Percentiles rank a stretch among this genome's conserved stretches.
phyloP scores from a whole-genome alignment of 768 basidiomycete genomes.

The Pleurotus giganteus region DNA sequence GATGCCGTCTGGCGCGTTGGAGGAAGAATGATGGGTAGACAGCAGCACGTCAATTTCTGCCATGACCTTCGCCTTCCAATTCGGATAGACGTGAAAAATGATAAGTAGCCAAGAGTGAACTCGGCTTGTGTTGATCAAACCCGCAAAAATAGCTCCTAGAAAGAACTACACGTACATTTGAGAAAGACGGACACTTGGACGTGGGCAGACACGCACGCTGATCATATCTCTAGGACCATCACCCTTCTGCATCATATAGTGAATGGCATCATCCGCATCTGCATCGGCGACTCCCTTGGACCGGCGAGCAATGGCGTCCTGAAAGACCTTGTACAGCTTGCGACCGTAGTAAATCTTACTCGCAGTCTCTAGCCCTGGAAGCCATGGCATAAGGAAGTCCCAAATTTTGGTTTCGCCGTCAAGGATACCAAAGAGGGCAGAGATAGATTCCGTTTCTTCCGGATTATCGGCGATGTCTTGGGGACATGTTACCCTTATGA shows the following conservation, averaged over 20 bases:
- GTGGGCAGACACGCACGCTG: background rate
- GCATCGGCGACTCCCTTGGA: background rate
- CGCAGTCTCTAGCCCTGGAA: background rate
- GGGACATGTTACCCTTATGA: conserved; percentile 12
- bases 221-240: background rate
- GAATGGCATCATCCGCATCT: background rate
- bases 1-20: background rate
- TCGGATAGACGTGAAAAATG: conserved; percentile 6
- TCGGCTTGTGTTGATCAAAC: conserved; percentile 12
- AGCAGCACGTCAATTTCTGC: conserved; percentile 11
- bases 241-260: background rate
- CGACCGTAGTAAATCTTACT: background rate
- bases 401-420: conserved; percentile 8
- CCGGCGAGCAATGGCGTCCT: background rate
- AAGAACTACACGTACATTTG: conserved; percentile 10
- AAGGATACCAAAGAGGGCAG: conserved; percentile 6
- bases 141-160: conserved; percentile 12
- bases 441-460: background rate
- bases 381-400: background rate
- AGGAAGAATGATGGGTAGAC: background rate
- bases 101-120: conserved; percentile 11
- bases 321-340: background rate
- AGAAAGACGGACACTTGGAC: conserved; percentile 2
- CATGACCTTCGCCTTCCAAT: conserved; percentile 12
- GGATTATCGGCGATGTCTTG: conserved; percentile 11